phyloP scores from a whole-genome alignment of 148 eudicot genomes.

The Chenopodium formosanum region DNA sequence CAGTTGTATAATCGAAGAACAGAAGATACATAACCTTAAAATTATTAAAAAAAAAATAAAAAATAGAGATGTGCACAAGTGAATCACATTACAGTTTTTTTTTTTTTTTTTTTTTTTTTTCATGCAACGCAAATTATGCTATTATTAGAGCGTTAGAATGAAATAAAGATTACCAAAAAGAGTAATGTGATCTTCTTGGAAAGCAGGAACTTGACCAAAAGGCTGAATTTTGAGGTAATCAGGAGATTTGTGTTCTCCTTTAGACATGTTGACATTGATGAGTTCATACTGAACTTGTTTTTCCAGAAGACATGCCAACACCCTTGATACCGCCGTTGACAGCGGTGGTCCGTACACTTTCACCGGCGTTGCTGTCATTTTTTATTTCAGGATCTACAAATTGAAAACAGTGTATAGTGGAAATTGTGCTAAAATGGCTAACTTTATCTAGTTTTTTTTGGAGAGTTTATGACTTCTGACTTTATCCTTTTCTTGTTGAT shows the following conservation, averaged over 20 bases:
- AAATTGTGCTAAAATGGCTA: not conserved
- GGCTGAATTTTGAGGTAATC: slow-evolving; percentile 85
- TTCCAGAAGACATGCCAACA: slow-evolving; percentile 65
- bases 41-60: too few relatives aligned
- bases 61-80: too few relatives aligned
- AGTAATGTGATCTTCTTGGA: slow-evolving; percentile 68
- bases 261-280: slow-evolving; percentile 57
- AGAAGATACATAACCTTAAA: too few relatives aligned
- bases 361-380: slow-evolving; percentile 41
- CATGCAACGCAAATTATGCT: too few relatives aligned
- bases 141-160: too few relatives aligned
- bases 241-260: slow-evolving; percentile 70
- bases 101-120: too few relatives aligned
- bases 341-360: slow-evolving; percentile 77
- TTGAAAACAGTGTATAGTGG: not conserved
- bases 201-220: slow-evolving; percentile 91
- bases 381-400: too few relatives aligned
- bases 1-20: too few relatives aligned
- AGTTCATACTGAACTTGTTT: slow-evolving; percentile 69
- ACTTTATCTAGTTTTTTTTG: not conserved
- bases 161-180: slow-evolving; percentile 55
- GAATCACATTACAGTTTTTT: too few relatives aligned
- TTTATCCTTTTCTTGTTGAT: too few relatives aligned
- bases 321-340: slow-evolving; percentile 77
- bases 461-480: not conserved